Conservation (phyloP, 2,329 filamentous ascomycete species). For the Didymella pinodella region DNA sequence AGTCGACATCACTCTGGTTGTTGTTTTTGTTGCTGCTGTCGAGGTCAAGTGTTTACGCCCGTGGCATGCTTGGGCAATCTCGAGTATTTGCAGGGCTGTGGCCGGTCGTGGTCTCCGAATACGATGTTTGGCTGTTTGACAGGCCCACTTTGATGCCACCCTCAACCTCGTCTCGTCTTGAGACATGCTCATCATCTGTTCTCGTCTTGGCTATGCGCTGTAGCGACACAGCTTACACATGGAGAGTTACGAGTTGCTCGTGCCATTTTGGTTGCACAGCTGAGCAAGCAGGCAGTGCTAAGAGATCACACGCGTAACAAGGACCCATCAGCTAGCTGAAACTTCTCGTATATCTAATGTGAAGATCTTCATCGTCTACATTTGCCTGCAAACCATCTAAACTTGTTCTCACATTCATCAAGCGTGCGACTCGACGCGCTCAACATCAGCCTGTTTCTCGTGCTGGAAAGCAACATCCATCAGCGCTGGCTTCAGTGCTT, state of each 20-base stretch:
- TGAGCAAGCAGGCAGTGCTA: slow-evolving; percentile 1
- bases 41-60: not conserved
- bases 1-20: not conserved
- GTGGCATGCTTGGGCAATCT: slow-evolving; percentile 1
- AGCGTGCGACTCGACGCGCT: slow-evolving; percentile 29
- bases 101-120: slow-evolving; percentile 11
- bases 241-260: slow-evolving; percentile 4
- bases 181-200: slow-evolving; percentile 4
- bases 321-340: slow-evolving; percentile 6
- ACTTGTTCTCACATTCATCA: not conserved
- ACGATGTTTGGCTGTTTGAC: slow-evolving; percentile 9
- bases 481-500: slow-evolving; percentile 29
- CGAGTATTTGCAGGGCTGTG: slow-evolving; percentile 5
- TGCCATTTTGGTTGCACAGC: slow-evolving; percentile 13
- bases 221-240: slow-evolving; percentile 9
- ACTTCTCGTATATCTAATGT: slow-evolving; percentile 8
- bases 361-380: not conserved
- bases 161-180: slow-evolving; percentile 13
- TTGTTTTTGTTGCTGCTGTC: not conserved
- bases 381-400: not conserved
- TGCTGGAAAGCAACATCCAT: slow-evolving; percentile 27
- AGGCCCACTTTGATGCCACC: slow-evolving; percentile 7
- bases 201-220: slow-evolving; percentile 10
- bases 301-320: slow-evolving; percentile 2
- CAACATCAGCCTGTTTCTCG: slow-evolving; percentile 29